These are phyloP conservation scores for Zasmidium angulare DNA, from an alignment of 2,329 filamentous ascomycete genomes.

Conservation along the genomic window DNA sequence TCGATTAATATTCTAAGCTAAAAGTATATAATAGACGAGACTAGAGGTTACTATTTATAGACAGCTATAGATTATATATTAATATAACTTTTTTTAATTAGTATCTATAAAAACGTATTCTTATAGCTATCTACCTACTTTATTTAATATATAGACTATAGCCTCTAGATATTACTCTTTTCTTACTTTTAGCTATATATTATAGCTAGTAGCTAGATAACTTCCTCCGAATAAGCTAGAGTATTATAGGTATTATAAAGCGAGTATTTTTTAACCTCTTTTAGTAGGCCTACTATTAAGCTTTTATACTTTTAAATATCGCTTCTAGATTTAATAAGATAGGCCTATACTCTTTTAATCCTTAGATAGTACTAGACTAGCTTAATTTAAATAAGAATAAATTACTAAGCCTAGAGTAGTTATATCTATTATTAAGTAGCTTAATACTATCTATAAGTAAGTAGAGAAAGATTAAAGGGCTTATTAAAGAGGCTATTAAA, in stretches of 20 bases:
- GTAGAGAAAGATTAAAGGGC: neutral
- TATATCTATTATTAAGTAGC: neutral
- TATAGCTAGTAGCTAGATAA: neutral
- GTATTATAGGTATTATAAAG: neutral
- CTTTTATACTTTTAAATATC: neutral
- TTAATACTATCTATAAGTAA: neutral
- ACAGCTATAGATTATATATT: constrained; percentile 14
- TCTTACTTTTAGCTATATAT: neutral
- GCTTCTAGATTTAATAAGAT: neutral
- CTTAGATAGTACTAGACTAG: neutral
- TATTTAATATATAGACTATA: constrained; percentile 3
- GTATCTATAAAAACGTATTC: constrained; percentile 5
- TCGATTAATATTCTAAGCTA: constrained; percentile 9
- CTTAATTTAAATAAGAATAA: neutral
- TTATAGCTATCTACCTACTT: neutral
- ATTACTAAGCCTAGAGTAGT: neutral
- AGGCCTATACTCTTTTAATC: neutral
- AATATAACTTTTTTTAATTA: constrained; percentile 11
- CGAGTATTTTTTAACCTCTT: neutral
- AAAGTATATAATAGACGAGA: constrained; percentile 11
- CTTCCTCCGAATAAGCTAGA: neutral
- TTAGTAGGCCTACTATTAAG: neutral
- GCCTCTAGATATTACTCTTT: neutral
- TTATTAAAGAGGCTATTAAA: neutral
- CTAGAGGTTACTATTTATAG: constrained; percentile 12